Evolutionary conservation across 306 rosid species (phyloP), one percentile per base, ranked within the genome.

Genomic region (Lagenaria siceraria): DNA sequence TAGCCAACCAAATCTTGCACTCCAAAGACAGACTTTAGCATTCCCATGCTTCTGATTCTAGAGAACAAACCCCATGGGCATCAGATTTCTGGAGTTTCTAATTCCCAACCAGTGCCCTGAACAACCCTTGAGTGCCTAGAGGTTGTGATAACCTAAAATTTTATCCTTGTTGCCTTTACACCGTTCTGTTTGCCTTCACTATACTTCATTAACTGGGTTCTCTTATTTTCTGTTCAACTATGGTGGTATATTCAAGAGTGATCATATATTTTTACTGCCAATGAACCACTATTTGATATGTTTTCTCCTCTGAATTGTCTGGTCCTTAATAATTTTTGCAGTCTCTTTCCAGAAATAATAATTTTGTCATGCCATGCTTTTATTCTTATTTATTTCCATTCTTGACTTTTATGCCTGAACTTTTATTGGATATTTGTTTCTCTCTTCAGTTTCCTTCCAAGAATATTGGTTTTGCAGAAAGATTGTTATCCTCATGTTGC

Each of bases 401-500:
- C 14, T 53, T 74, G 66, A 53, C 35, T n/a, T 75, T 8, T 31
- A 35, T 10, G 52, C n/a, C 49, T 43, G 29, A 29, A 61, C 25
- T 46, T 38, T 77, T n/a, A 36, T 61, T 25, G 43, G 74, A 56
- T 18, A 17, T 42, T 76, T 60, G 56, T 42, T 62, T 77, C 13
- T 27, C 10, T 48, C 27, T 90, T 82, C 90, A 95, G 98, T 75
- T 77, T 80, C 82, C 97, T 22, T 82, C 60, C 61, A 85, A 90
- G 87, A 84, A 78, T 83, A 81, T 81, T 75, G 96, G 96, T 52
- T 15, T 95, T 46, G 91, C 96, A 0, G 93, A 92, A 79, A 87
- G 84, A 80, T 77, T 95, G 79, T 33, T 95, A 72, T 75, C 92
- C 74, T 74, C 91, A 35, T 95, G 98, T 78, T 95, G 98, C 78